Evolutionary conservation across 768 basidiomycete genomes (phyloP), one percentile per base, ranked within the genome.

Genomic region (Hygrocybe punicea): DNA sequence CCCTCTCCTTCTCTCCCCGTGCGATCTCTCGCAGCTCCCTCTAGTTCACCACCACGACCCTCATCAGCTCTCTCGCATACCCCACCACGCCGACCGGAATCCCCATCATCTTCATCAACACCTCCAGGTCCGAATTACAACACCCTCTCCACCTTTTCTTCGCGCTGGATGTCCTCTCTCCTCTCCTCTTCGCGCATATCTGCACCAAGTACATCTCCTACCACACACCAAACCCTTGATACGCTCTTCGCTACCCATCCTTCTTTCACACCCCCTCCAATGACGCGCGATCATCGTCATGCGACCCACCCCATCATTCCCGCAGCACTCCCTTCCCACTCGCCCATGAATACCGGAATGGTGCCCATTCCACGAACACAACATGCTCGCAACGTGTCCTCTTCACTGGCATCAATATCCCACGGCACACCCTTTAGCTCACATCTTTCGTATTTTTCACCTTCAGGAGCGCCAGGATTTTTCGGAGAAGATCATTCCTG

Each of bases 381-480:
- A 29, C 29, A 29, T 23, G 13, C 47, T 13, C 23, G 33, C 21
- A 9, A 55, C 44, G 29, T 29, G 53, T 21, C 63, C 17, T 29
- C 45, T n/a, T 63, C 66, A 7, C 58, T 64, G 1, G 52, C 58
- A 0, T 62, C 55, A 1, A 64, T 74, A 35, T 72, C 74, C 3
- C 79, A 83, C 51, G 76, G 78, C 0, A 79, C 82, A 4, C 84
- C 85, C 0, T 83, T 80, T 33, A 78, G 85, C 0, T 73, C 76
- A 33, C 67, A 70, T 45, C 36, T 58, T 21, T 21, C 34, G 4
- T 52, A 36, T 23, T 60, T 71, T 0, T 73, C 80, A 2, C 76
- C 79, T 1, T 72, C 65, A 51, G 84, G 91, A n/a, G 92, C 91
- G 1, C 91, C 91, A 1, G 92, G 89, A 5, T 91, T 86, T 62